Evolutionary conservation across 345 rosid species (phyloP), one percentile per base, ranked within the genome.

Genomic region (Geranium brycei): DNA sequence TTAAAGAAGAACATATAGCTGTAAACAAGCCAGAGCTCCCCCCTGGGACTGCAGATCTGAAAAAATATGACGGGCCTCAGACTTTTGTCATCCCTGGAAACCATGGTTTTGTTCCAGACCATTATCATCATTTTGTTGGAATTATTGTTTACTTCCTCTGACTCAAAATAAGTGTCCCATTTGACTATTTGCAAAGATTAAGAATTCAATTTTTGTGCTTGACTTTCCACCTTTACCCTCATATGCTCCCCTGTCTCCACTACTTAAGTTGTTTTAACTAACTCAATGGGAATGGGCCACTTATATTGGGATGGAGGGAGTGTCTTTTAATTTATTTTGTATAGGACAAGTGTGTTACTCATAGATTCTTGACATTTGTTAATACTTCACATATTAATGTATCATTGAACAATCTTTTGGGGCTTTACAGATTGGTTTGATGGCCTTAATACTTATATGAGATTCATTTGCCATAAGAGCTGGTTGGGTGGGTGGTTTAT

Each of bases 401-500:
- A 47, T 5, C 53, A 47, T 47, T 23, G 28, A 23, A 23, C 2
- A 23, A 13, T 8, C 53, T 47, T 8, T 47, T 47, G 3, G 13
- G 19, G 58, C 58, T 59, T 71, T 57, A 60, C 82, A 93, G 99
- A 93, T 76, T 93, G 99, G 99, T 93, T 93, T 53, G 99, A 93
- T 73, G 99, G 97, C 57, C 92, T 93, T 70, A 78, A 93, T 73
- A 93, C 99, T 69, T 93, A 90, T 72, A 93, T 93, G 97, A 86
- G 99, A 79, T 85, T 83, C 75, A 90, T 93, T 70, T 93, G 99
- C 76, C 97, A 90, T 71, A 90, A 93, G 77, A 93, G 88, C 79
- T 93, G 99, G 99, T 80, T 93, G 81, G 99, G 99, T 18, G 99
- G 99, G 69, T 90, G 99, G 99, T 73, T 93, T 65, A 93, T 93